Percentiles rank a stretch among this genome's conserved stretches.
phyloP scores from a whole-genome alignment of 208 protist genomes.

The Leishmania mexicana region DNA sequence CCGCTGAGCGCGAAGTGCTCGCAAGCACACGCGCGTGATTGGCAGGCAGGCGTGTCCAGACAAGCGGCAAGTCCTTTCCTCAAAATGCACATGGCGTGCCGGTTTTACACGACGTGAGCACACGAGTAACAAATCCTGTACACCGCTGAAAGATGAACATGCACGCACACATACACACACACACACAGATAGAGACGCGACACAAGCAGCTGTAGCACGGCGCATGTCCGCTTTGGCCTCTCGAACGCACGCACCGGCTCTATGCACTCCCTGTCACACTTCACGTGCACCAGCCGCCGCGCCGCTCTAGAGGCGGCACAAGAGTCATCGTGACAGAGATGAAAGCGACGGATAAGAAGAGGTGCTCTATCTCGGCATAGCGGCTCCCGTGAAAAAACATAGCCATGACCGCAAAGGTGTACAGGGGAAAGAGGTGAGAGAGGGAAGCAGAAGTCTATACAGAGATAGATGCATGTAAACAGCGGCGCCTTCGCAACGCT shows the following conservation, averaged over 20 bases:
- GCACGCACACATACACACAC: not conserved
- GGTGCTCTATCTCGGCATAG: not conserved
- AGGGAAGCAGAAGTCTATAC: not conserved
- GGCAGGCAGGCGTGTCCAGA: not conserved
- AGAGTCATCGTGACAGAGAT: not conserved
- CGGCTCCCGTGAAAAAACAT: not conserved
- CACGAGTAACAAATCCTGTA: not conserved
- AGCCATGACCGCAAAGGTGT: not conserved
- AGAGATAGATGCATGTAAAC: no score
- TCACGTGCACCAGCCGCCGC: not conserved
- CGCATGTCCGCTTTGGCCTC: not conserved
- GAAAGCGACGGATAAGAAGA: not conserved
- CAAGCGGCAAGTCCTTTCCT: not conserved
- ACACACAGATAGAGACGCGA: not conserved
- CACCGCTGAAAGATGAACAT: not conserved
- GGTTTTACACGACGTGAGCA: not conserved
- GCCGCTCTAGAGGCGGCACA: not conserved
- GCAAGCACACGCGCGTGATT: not conserved
- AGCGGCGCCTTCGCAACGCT: not conserved
- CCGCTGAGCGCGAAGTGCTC: not conserved
- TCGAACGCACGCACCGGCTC: not conserved
- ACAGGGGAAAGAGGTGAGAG: not conserved
- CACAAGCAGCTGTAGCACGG: not conserved
- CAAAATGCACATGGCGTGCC: not conserved
- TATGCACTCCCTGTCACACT: not conserved